A percentile compares a stretch with the other conserved stretches of the same genome.
Conservation (phyloP, 768 basidiomycete species). For the Psilocybe subaeruginosa region DNA sequence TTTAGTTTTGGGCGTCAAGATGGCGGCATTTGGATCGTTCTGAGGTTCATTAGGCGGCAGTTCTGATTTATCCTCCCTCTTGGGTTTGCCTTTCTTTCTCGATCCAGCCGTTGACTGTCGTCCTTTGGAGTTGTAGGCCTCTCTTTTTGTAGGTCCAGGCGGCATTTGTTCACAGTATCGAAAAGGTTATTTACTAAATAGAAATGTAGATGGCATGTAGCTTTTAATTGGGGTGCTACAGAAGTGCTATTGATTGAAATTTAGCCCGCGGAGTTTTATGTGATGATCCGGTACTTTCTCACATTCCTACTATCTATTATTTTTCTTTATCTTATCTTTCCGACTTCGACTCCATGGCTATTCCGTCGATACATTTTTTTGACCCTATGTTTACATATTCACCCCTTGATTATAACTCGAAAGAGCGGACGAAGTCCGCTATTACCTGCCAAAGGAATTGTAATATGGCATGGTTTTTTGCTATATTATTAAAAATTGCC, state of each 20-base stretch:
- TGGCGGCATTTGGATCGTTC: constrained; percentile 59
- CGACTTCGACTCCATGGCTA: no score
- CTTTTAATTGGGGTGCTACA: not conserved
- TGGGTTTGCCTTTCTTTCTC: constrained; percentile 62
- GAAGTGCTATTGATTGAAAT: not conserved
- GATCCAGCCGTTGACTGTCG: constrained; percentile 63
- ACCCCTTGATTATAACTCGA: no score
- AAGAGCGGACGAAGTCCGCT: no score
- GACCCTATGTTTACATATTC: no score
- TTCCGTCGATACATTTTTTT: no score
- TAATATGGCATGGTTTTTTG: no score
- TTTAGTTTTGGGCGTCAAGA: constrained; percentile 59
- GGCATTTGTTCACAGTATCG: constrained; percentile 11
- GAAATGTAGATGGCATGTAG: not conserved
- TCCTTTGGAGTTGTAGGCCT: constrained; percentile 67
- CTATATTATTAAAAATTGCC: no score
- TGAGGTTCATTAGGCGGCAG: constrained; percentile 21
- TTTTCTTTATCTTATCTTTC: no score
- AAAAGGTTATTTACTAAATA: not conserved
- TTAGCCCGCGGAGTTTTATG: not conserved
- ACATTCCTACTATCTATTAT: no score
- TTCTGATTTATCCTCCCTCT: constrained; percentile 24
- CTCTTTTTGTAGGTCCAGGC: constrained; percentile 27
- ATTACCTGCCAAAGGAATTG: no score
- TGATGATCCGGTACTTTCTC: no score